These are phyloP conservation scores for Boletus sp. DNA, from an alignment of 768 basidiomycete genomes.

Conservation along the genomic window DNA sequence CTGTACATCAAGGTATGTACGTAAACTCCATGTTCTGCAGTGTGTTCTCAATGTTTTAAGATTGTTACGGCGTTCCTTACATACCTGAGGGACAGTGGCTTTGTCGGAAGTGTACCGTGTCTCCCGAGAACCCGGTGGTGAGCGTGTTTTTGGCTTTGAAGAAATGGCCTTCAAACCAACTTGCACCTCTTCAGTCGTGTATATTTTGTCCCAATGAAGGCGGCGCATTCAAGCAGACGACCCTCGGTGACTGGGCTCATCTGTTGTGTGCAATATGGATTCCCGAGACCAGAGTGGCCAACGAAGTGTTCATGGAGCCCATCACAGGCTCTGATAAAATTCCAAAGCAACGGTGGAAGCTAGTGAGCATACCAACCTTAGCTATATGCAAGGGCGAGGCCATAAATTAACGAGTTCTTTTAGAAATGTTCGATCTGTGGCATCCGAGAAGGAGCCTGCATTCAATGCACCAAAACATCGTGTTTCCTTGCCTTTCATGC, in stretches of 20 bases:
- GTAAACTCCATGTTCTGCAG: not conserved
- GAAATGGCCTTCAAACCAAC: not conserved
- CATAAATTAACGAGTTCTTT: conserved; percentile 7
- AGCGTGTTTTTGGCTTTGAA: conserved; percentile 26
- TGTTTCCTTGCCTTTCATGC: conserved; percentile 95
- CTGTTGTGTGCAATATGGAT: conserved; percentile 97
- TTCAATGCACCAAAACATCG: conserved; percentile 87
- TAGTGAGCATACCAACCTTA: conserved; percentile 51
- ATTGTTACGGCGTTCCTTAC: conserved; percentile 98
- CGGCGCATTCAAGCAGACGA: conserved; percentile 97
- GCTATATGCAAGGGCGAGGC: not conserved
- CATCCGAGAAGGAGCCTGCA: conserved; percentile 75
- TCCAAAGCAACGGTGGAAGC: conserved; percentile 88
- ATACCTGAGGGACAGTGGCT: conserved; percentile 99
- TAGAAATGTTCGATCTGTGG: conserved; percentile 66
- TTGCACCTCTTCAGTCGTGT: conserved; percentile 58
- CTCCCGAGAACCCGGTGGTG: conserved; percentile 94
- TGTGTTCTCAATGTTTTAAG: conserved; percentile 39
- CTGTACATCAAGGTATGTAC: conserved; percentile 94
- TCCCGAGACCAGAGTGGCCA: conserved; percentile 88
- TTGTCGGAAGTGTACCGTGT: conserved; percentile 96
- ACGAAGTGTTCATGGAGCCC: conserved; percentile 98
- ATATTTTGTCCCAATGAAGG: conserved; percentile 96
- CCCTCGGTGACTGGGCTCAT: conserved; percentile 91
- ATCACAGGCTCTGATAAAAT: conserved; percentile 87